Conservation (phyloP, 768 basidiomycete species). For the Chlorophyllum brunneum region DNA sequence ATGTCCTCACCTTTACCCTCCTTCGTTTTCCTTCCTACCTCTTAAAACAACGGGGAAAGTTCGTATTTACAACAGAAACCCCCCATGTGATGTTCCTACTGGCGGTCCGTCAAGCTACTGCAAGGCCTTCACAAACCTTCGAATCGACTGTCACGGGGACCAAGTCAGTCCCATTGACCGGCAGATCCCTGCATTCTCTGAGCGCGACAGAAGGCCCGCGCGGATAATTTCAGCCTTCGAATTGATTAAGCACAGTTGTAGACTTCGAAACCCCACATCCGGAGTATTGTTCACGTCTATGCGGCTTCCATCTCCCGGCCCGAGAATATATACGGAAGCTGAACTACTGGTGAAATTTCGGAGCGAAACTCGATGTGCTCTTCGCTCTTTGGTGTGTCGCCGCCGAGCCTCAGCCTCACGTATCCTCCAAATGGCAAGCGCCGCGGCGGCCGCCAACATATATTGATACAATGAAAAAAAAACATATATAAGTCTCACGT, state of each 20-base stretch:
- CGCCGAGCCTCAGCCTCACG: not conserved
- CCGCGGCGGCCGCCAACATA: no score
- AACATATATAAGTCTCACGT: not conserved
- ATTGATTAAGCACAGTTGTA: no score
- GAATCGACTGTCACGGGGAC: constrained; percentile 3
- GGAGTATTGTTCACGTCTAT: no score
- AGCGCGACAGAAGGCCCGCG: no score
- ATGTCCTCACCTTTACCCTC: not conserved
- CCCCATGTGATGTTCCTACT: constrained; percentile 4
- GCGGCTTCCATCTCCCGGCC: not conserved
- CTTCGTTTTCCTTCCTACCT: not conserved
- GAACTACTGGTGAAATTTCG: constrained; percentile 2
- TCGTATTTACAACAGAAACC: not conserved
- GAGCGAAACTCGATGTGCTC: not conserved
- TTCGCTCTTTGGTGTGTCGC: not conserved
- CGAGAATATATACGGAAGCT: not conserved
- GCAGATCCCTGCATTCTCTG: no score
- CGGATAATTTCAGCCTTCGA: no score
- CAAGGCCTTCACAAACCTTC: not conserved
- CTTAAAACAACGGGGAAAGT: not conserved
- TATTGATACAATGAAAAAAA: no score
- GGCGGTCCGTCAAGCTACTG: not conserved
- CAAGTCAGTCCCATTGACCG: not conserved
- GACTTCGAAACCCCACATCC: no score
- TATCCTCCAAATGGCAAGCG: no score